Evolutionary conservation across 192 early-diverging fungal genomes (phyloP).

Genomic region (Lobosporangium transversale): DNA sequence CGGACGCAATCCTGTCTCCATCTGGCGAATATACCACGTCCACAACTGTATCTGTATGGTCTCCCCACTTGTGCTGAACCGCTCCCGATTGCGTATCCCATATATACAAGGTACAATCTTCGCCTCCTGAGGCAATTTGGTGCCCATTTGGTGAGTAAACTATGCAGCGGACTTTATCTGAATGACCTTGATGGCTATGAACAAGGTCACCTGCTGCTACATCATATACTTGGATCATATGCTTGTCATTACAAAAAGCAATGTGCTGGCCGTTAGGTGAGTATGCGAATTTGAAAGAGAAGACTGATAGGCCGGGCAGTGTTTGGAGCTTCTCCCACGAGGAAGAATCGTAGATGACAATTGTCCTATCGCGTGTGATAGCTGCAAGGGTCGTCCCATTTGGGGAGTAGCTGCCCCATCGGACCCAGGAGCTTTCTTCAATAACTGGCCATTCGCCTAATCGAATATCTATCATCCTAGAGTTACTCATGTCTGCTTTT

Average conservation of each 20-base stretch:
- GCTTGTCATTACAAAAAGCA: too few species aligned
- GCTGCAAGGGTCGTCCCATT: neutral
- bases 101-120: too few species aligned
- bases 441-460: constrained; percentile 11
- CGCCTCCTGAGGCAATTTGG: too few species aligned
- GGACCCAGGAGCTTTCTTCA: neutral
- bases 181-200: too few species aligned
- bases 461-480: neutral
- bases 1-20: neutral
- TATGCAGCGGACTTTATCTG: too few species aligned
- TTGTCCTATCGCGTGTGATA: neutral
- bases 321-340: neutral
- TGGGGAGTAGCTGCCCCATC: neutral
- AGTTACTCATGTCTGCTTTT: neutral
- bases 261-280: too few species aligned
- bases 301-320: too few species aligned
- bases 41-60: neutral
- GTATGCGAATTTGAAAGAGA: too few species aligned
- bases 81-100: too few species aligned
- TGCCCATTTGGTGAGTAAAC: too few species aligned
- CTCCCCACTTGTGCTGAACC: neutral
- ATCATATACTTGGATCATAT: too few species aligned
- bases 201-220: too few species aligned
- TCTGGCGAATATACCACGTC: neutral
- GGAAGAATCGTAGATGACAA: constrained; percentile 2